Evolutionary conservation across 768 basidiomycete genomes (phyloP), one percentile per base, ranked within the genome.

Genomic region (Crucibulum laeve): DNA sequence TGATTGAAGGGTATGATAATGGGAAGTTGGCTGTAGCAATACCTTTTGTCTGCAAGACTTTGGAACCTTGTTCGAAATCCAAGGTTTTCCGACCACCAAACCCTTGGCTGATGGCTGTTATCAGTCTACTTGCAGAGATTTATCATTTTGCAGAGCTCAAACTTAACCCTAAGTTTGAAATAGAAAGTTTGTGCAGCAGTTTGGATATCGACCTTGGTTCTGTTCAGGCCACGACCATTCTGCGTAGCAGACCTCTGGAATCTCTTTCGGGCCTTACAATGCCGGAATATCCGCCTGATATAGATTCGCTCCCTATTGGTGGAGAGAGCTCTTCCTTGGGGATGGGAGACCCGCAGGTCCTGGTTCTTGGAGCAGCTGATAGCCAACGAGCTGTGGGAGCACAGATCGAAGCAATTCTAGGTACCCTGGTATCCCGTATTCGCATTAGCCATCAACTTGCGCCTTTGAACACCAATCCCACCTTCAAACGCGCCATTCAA

Each of bases 131-230:
- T 35, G 89, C 83, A 34, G 96, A 99, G 61, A 77, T 99, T n/a
- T 98, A 99, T 63, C 90, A 94, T 60, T 94, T 86, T 55, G 95
- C 92, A 4, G 94, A 98, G 53, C 75, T 98, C 48, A 95, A 95
- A 66, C 72, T 98, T 43, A 96, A 97, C 59, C 77, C 93, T 60
- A 98, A 97, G 65, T 99, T 99, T 57, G 96, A 98, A 66, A 98
- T 99, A 43, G 96, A 99, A 64, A 84, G 97, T 28, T 70, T 98
- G 15, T 98, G 95, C 76, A 94, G 92, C 62, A 80, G 80, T 24
- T 79, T 99, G 24, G 84, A 91, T 22, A 80, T 99, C 52, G 84
- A 92, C 54, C 76, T 97, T 22, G 89, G 88, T 57, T 62, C 82
- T 5, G 73, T 97, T 36, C 90, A 95, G 58, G 85, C 88, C 2